Conservation (phyloP, 495 filamentous ascomycete species). For the Tuber borchii region DNA sequence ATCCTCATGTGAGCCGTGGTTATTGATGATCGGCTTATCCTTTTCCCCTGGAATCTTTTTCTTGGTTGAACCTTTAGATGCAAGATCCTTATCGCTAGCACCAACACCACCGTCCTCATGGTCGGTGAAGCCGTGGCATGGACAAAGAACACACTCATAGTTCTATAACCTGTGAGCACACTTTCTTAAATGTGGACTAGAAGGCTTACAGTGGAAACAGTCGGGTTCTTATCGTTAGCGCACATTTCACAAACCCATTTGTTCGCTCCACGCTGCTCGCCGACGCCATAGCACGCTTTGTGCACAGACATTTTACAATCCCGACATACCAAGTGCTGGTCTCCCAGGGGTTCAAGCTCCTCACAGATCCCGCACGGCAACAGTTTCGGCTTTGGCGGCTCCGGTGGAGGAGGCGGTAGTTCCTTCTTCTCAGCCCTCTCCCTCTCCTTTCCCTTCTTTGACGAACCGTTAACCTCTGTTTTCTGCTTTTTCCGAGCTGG, state of each 20-base stretch:
- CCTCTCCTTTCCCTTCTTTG: slow-evolving; percentile 38
- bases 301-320: slow-evolving; percentile 93
- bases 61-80: slow-evolving; percentile 68
- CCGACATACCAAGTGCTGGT: slow-evolving; percentile 67
- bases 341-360: slow-evolving; percentile 61
- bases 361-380: slow-evolving; percentile 82
- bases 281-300: slow-evolving; percentile 80
- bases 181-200: neutral
- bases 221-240: slow-evolving; percentile 79
- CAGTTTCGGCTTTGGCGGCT: slow-evolving; percentile 66
- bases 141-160: slow-evolving; percentile 89
- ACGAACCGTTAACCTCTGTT: slow-evolving; percentile 32
- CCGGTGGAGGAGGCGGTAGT: slow-evolving; percentile 55
- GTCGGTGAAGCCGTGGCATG: slow-evolving; percentile 48
- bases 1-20: slow-evolving; percentile 50
- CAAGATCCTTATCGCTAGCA: slow-evolving; percentile 32
- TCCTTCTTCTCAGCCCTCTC: slow-evolving; percentile 39
- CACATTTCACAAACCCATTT: slow-evolving; percentile 98
- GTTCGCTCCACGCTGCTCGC: slow-evolving; percentile 57
- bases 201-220: slow-evolving; percentile 68
- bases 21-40: slow-evolving; percentile 57
- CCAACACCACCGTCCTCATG: slow-evolving; percentile 26
- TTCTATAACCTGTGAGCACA: slow-evolving; percentile 48
- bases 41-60: slow-evolving; percentile 94
- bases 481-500: slow-evolving; percentile 55